A percentile compares a stretch with the other conserved stretches of the same genome.
Conservation (phyloP, 2,329 filamentous ascomycete species). For the Aspergillus sp. region DNA sequence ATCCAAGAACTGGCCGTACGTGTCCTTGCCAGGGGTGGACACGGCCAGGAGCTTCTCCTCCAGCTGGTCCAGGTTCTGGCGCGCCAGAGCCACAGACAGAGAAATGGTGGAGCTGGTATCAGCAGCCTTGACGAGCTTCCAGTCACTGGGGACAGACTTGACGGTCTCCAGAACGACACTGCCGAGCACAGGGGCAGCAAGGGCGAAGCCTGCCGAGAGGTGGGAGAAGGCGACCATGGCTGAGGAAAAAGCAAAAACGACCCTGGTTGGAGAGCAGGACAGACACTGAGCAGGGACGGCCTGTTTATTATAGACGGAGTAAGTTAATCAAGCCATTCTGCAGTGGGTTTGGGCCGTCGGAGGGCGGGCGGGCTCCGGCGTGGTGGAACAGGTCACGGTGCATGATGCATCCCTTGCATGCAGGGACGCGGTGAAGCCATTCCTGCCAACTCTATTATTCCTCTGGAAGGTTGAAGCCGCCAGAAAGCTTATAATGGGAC, state of each 20-base stretch:
- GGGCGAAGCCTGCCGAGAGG: neutral
- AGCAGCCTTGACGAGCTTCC: constrained; percentile 11
- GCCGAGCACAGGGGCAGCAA: neutral
- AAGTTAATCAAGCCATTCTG: constrained; percentile 10
- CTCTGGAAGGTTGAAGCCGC: no score
- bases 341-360: neutral
- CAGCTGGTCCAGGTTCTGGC: constrained; percentile 38
- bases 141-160: constrained; percentile 3
- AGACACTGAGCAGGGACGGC: neutral
- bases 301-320: neutral
- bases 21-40: constrained; percentile 50
- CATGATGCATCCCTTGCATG: neutral
- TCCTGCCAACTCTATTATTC: neutral
- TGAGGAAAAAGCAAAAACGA: neutral
- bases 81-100: constrained; percentile 27
- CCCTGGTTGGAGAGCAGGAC: neutral
- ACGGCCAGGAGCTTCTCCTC: constrained; percentile 43
- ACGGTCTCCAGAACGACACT: neutral
- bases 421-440: neutral
- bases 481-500: no score
- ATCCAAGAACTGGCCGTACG: constrained; percentile 54
- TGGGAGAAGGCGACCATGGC: constrained; percentile 6
- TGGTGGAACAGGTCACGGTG: neutral
- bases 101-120: constrained; percentile 17
- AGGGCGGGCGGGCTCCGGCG: neutral